Conservation (phyloP, 1,284 basidiomycete species). For the Fomitopsis palustris region DNA sequence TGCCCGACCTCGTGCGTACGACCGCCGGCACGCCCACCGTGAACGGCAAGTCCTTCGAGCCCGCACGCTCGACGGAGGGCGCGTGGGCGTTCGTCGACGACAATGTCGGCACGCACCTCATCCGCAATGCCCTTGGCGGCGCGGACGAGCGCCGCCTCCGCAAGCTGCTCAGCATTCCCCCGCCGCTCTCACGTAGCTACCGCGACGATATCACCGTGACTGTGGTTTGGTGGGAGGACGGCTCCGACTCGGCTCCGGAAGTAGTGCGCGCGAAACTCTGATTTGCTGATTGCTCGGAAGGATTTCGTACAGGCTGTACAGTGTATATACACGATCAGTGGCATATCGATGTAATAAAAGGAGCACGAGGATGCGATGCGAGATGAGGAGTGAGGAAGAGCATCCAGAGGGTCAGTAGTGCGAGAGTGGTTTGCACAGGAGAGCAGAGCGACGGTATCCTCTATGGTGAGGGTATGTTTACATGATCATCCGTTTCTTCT, state of each 20-base stretch:
- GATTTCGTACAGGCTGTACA: slow-evolving; percentile 26
- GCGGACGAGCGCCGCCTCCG: slow-evolving; percentile 69
- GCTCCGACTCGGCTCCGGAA: slow-evolving; percentile 26
- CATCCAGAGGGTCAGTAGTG: background rate
- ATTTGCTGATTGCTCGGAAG: slow-evolving; percentile 10
- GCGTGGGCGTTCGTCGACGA: slow-evolving; percentile 85
- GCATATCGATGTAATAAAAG: background rate
- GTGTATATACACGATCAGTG: slow-evolving; percentile 12
- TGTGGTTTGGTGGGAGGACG: slow-evolving; percentile 80
- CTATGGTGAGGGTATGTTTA: slow-evolving; percentile 9
- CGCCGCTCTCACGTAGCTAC: slow-evolving; percentile 75
- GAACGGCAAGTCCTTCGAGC: slow-evolving; percentile 54
- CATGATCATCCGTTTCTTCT: slow-evolving; percentile 18
- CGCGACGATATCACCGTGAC: slow-evolving; percentile 92
- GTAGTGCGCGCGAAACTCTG: slow-evolving; percentile 38
- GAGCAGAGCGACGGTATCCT: background rate
- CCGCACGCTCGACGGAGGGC: slow-evolving; percentile 38
- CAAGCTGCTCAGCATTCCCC: slow-evolving; percentile 81
- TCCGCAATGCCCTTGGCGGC: slow-evolving; percentile 92
- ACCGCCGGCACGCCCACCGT: slow-evolving; percentile 50
- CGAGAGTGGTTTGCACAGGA: background rate
- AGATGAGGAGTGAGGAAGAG: background rate
- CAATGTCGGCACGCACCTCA: slow-evolving; percentile 87
- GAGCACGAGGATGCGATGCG: background rate
- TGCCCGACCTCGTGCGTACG: slow-evolving; percentile 54